Base-by-base conservation (phyloP, 768 basidiomycete genomes). In the Gloeophyllum trabeum region DNA sequence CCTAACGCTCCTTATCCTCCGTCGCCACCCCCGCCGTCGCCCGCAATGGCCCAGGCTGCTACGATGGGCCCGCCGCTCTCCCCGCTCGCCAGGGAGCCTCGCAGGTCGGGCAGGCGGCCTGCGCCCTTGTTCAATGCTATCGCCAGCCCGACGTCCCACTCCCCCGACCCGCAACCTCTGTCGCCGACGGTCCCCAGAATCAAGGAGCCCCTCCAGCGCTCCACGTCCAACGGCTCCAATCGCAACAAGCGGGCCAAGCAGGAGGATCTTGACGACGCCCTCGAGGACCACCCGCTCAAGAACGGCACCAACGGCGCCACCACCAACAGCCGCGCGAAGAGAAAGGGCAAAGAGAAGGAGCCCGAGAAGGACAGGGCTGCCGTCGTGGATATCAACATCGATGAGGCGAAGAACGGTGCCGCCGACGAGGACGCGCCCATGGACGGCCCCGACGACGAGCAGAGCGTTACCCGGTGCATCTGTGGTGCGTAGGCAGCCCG, bases 41-140 rank as follows among this genome's bases (percentile, higher is more conserved):
- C 28, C 16, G 28, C 52, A 44, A 56, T 83, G 82, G 73, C 80
- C 41, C 79, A 80, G 57, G 64, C 74, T 37, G 72, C 73, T 38
- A 60, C 72, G 40, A 86, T 86, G 83, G 83, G 81, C 36, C 83
- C 83, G 12, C 82, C 83, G 4, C 70, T 79, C 39, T 83, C 82
- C 44, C 83, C 81, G 10, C 13, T 32, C 10, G 16, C 28, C 32
- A 69, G 79, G 54, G 84, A 86, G 62, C 79, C 81, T 40, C 70
- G 84, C 51, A 79, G 84, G 48, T 86, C 84, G 50, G 82, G 80
- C 34, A 67, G 84, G 51, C 82, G 83, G 44, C 79, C 79, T 44
- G 73, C 67, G 3, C 80, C 76, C 35, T 79, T 81, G 34, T 65
- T 69, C 22, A 82, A 81, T 16, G 70, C 76, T 23, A 76, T 76